Evolutionary conservation across 148 eudicot genomes (phyloP), one percentile per base, ranked within the genome.

Genomic region (Talinum fruticosum): DNA sequence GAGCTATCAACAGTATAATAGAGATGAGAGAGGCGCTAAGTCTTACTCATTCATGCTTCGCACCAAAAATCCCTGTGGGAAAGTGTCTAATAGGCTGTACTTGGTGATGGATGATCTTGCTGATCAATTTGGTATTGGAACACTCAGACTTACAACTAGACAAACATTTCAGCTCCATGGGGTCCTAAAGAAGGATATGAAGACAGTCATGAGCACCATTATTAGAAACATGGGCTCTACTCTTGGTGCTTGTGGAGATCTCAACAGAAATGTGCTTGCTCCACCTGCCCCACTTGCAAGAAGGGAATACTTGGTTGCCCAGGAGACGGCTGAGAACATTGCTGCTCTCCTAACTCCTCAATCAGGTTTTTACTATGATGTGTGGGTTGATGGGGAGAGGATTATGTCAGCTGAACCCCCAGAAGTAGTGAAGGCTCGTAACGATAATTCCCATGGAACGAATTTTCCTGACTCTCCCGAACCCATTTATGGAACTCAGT

Each of bases 121-220:
- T 47, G 99, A 96, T 87, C 81, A 93, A 71, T 96, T 96, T 74
- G 99, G 99, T 33, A 96, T 96, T 37, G 95, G 95, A 74, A 96
- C 97, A n/a, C 98, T 96, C 71, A 86, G 99, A 70, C 79, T 96
- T 83, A 96, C 99, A 19, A 96, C 99, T 24, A 87, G 99, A 69
- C 99, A 96, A 69, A 96, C 99, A 61, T 96, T 96, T 87, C 99
- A 96, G 87, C 95, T 96, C 79, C 99, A 96, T 82, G 99, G 99
- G 15, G 96, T 96, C 26, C 44, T 93, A 79, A 96, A 96, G 74
- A 88, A 93, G 80, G 89, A 96, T 77, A 93, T 96, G 69, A 96
- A 90, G 89, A 93, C 97, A 0, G 99, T 96, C 44, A 96, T 96
- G 97, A 89, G 95, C 69, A 84, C 93, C 44, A 87, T 96, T 47